A percentile compares a stretch with the other conserved stretches of the same genome.
Evolutionary conservation across 129 eudicot genomes (phyloP).

Genomic region (Silybum marianum): DNA sequence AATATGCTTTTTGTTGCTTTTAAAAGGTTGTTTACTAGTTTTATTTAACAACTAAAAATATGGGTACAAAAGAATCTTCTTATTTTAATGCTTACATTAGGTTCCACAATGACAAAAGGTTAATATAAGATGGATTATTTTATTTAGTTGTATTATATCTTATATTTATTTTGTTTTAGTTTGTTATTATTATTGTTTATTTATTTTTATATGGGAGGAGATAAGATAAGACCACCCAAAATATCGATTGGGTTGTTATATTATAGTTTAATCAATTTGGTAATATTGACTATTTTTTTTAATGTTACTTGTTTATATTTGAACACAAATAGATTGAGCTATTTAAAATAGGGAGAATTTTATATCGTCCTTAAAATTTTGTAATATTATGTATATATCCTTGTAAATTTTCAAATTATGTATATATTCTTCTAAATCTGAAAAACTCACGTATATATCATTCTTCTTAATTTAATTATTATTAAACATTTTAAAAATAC

Average conservation of each 20-base stretch:
- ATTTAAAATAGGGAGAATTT: too few relatives aligned
- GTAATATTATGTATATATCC: too few relatives aligned
- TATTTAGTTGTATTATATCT: background rate
- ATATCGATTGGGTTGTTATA: background rate
- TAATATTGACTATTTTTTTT: too few relatives aligned
- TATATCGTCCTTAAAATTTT: too few relatives aligned
- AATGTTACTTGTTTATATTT: background rate
- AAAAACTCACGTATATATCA: too few relatives aligned
- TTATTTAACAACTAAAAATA: background rate
- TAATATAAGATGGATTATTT: background rate
- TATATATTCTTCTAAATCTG: too few relatives aligned
- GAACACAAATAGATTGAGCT: background rate
- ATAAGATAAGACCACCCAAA: background rate
- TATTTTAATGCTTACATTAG: background rate
- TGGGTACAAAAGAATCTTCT: background rate
- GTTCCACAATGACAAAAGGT: background rate
- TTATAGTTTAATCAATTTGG: background rate
- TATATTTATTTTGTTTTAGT: background rate
- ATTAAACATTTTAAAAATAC: too few relatives aligned
- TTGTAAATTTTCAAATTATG: too few relatives aligned
- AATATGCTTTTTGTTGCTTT: background rate
- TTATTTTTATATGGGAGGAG: too few relatives aligned
- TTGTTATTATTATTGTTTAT: background rate
- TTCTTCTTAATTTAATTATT: too few relatives aligned
- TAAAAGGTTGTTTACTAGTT: background rate